Percentiles rank a stretch among this genome's conserved stretches.
Evolutionary conservation across 1,284 basidiomycete species (phyloP).

Genomic region (Moesziomyces sp.): DNA sequence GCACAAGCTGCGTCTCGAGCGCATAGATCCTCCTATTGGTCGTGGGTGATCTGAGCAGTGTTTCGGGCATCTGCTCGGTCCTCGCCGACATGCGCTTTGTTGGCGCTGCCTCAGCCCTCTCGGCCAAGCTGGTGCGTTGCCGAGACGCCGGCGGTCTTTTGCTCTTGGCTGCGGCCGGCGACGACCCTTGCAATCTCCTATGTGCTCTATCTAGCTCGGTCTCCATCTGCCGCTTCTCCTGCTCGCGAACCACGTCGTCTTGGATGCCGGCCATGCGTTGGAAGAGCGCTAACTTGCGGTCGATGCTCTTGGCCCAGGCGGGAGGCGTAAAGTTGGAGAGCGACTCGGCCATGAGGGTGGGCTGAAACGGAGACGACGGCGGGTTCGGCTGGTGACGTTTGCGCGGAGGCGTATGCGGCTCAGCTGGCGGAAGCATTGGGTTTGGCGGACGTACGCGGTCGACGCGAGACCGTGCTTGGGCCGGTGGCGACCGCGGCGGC

Average conservation of each 20-base stretch:
- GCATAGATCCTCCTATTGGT: slow-evolving; percentile 44
- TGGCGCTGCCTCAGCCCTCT: background rate
- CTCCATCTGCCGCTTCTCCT: slow-evolving; percentile 13
- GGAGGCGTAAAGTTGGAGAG: slow-evolving; percentile 40
- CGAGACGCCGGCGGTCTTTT: background rate
- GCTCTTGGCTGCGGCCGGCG: background rate
- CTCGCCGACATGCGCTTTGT: background rate
- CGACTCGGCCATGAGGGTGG: slow-evolving; percentile 32
- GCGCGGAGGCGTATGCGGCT: slow-evolving; percentile 5
- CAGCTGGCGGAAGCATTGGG: background rate
- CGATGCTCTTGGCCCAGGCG: slow-evolving; percentile 17
- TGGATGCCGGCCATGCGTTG: slow-evolving; percentile 35
- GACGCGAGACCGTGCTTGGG: too few relatives aligned
- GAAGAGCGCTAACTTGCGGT: slow-evolving; percentile 14
- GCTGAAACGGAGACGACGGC: slow-evolving; percentile 14
- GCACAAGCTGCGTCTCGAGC: slow-evolving; percentile 35
- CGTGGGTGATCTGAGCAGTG: slow-evolving; percentile 25
- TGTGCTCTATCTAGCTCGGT: slow-evolving; percentile 30
- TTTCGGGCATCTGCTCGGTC: background rate
- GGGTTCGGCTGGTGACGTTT: background rate
- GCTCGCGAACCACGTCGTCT: slow-evolving; percentile 6
- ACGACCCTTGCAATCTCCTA: slow-evolving; percentile 13
- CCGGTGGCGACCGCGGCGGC: background rate
- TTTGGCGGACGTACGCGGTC: background rate
- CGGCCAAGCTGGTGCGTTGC: too few relatives aligned